A percentile compares a stretch with the other conserved stretches of the same genome.
Conservation (phyloP, 2,329 filamentous ascomycete species). For the Bipolaris sorokiniana region DNA sequence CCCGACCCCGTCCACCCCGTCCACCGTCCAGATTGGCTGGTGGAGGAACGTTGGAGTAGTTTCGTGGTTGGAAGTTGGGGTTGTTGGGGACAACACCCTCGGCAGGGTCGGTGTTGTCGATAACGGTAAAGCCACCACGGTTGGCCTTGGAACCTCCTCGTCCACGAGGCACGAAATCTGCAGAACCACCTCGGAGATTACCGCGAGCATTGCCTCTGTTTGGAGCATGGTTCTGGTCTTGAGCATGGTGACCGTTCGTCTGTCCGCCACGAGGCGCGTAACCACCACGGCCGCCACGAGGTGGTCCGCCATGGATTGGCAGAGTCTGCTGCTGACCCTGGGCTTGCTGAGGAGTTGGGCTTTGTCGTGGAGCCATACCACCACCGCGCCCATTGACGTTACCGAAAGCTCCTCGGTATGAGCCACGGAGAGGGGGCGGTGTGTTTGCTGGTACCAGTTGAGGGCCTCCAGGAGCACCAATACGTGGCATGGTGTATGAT, state of each 20-base stretch:
- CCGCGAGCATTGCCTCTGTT: constrained; percentile 40
- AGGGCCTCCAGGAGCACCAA: constrained; percentile 63
- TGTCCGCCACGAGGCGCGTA: constrained; percentile 45
- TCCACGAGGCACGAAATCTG: constrained; percentile 49
- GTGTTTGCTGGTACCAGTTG: constrained; percentile 64
- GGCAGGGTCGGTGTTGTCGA: constrained; percentile 59
- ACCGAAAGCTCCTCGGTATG: constrained; percentile 63
- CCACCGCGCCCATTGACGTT: constrained; percentile 55
- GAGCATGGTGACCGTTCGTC: constrained; percentile 32
- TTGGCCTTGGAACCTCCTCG: constrained; percentile 48
- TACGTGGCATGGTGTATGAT: constrained; percentile 60
- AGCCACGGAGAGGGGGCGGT: constrained; percentile 65
- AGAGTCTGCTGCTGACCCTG: constrained; percentile 44
- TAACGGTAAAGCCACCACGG: constrained; percentile 53
- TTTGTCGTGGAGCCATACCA: constrained; percentile 42
- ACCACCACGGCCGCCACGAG: constrained; percentile 48
- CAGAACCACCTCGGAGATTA: constrained; percentile 28
- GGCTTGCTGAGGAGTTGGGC: constrained; percentile 32
- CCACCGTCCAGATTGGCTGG: constrained; percentile 43
- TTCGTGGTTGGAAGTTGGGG: constrained; percentile 61
- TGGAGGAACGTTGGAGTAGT: constrained; percentile 48
- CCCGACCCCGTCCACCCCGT: constrained; percentile 40
- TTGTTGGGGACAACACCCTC: constrained; percentile 63
- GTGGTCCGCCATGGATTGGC: constrained; percentile 49
- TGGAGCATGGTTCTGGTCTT: constrained; percentile 32